phyloP scores from a whole-genome alignment of 202 grass and related monocot genomes.

The Brachypodium distachyon region DNA sequence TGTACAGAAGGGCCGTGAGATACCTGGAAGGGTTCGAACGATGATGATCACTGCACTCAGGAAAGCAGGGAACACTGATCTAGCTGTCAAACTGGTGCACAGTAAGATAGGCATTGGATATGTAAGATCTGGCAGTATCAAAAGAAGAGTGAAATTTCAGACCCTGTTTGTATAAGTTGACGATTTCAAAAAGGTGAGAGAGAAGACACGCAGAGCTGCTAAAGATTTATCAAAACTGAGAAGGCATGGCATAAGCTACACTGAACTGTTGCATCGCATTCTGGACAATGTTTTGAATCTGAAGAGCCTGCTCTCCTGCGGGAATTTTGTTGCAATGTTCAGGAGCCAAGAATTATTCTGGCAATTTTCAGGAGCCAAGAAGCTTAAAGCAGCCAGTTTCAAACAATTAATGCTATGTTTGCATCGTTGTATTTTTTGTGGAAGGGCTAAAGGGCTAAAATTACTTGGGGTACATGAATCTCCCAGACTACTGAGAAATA shows the following conservation, averaged over 20 bases:
- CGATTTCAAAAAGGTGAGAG: not conserved
- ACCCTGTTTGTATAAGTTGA: slow-evolving; percentile 44
- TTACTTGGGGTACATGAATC: not conserved
- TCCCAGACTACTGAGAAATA: not conserved
- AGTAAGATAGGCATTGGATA: slow-evolving; percentile 94
- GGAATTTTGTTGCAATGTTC: not conserved
- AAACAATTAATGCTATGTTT: not conserved
- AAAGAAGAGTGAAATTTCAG: slow-evolving; percentile 84
- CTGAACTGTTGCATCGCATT: not conserved
- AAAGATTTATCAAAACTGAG: not conserved
- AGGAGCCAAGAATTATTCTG: not conserved
- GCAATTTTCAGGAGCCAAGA: not conserved
- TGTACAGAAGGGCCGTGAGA: slow-evolving; percentile 67
- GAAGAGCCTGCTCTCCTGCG: not conserved
- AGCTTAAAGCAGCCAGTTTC: not conserved
- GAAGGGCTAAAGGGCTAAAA: no score
- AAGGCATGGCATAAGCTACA: not conserved
- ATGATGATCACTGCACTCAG: slow-evolving; percentile 88
- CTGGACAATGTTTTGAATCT: not conserved
- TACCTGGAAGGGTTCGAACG: slow-evolving; percentile 74
- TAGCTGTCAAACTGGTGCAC: slow-evolving; percentile 74
- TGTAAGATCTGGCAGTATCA: slow-evolving; percentile 86
- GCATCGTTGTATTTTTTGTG: no score
- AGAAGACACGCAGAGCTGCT: not conserved
- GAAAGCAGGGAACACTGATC: slow-evolving; percentile 84